Percentiles rank a stretch among this genome's conserved stretches.
Conservation (phyloP, 2,329 filamentous ascomycete genomes). For the Fusarium papillatum region DNA sequence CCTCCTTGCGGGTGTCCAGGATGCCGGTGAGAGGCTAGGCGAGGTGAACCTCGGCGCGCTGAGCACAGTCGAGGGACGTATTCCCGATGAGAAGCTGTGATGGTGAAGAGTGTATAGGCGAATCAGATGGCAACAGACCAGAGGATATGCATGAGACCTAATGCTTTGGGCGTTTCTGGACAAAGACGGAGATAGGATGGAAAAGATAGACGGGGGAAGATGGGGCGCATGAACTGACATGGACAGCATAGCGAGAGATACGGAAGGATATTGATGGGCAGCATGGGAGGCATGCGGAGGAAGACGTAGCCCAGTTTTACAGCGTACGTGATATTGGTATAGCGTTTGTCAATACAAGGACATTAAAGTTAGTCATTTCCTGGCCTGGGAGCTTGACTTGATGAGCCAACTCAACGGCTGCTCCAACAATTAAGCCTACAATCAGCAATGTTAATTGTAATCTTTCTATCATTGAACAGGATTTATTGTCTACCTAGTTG, state of each 20-base stretch:
- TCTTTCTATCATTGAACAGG: not conserved
- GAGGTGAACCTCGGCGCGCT: slow-evolving; percentile 70
- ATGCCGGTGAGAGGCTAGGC: slow-evolving; percentile 55
- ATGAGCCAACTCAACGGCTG: not conserved
- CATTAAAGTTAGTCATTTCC: not conserved
- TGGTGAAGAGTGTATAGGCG: not conserved
- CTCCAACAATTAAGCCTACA: not conserved
- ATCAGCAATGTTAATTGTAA: not conserved
- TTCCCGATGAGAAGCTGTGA: slow-evolving; percentile 54
- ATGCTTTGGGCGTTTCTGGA: slow-evolving; percentile 42
- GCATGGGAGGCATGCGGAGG: slow-evolving; percentile 13
- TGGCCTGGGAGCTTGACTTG: not conserved
- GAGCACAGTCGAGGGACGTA: slow-evolving; percentile 65
- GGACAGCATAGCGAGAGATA: slow-evolving; percentile 13
- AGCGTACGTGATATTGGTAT: slow-evolving; percentile 19
- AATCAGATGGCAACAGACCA: not conserved
- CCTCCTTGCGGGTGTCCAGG: slow-evolving; percentile 65
- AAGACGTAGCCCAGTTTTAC: slow-evolving; percentile 9
- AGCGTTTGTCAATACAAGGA: slow-evolving; percentile 29
- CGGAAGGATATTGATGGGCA: slow-evolving; percentile 24
- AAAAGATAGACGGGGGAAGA: slow-evolving; percentile 36
- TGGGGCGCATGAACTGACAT: slow-evolving; percentile 27
- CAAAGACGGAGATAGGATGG: slow-evolving; percentile 25
- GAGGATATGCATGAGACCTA: slow-evolving; percentile 10
- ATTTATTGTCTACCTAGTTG: not conserved